Conservation (phyloP, 2,329 filamentous ascomycete genomes). For the Aspergillus phoenicis region DNA sequence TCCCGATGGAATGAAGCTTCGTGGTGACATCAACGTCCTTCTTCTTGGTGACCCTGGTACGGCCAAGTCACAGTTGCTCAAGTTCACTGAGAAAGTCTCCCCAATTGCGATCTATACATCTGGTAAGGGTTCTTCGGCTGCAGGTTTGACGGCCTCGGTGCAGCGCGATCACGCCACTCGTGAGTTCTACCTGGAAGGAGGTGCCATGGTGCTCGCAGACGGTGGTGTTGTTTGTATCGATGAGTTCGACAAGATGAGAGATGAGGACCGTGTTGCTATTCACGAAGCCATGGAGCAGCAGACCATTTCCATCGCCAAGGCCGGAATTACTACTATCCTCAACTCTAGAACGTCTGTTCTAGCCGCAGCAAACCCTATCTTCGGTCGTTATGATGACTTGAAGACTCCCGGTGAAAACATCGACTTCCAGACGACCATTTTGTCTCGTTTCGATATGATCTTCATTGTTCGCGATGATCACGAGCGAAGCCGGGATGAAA, state of each 20-base stretch:
- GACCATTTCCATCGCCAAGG: slow-evolving; percentile 98
- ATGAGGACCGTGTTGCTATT: slow-evolving; percentile 95
- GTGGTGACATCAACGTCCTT: slow-evolving; percentile 97
- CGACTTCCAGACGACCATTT: slow-evolving; percentile 96
- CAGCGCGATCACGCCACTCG: slow-evolving; percentile 88
- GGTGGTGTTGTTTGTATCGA: slow-evolving; percentile 98
- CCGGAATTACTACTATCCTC: slow-evolving; percentile 95
- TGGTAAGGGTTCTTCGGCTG: slow-evolving; percentile 94
- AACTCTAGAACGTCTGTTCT: slow-evolving; percentile 94
- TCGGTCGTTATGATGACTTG: slow-evolving; percentile 96
- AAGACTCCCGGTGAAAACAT: slow-evolving; percentile 98
- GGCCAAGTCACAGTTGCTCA: slow-evolving; percentile 93
- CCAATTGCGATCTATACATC: slow-evolving; percentile 99
- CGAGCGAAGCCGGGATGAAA: slow-evolving; percentile 83
- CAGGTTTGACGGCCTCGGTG: slow-evolving; percentile 95
- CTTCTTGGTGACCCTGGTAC: slow-evolving; percentile 97
- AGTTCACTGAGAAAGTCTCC: slow-evolving; percentile 95
- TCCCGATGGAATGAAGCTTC: slow-evolving; percentile 94
- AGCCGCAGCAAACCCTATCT: slow-evolving; percentile 95
- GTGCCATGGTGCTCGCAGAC: slow-evolving; percentile 97
- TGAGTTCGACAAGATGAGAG: slow-evolving; percentile 99
- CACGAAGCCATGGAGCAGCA: slow-evolving; percentile 99
- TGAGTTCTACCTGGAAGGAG: slow-evolving; percentile 97
- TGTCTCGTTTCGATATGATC: slow-evolving; percentile 99
- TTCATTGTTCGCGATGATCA: slow-evolving; percentile 98